Base-by-base conservation (phyloP, 108 stramenopile species). In the Heterococcus sp. region DNA sequence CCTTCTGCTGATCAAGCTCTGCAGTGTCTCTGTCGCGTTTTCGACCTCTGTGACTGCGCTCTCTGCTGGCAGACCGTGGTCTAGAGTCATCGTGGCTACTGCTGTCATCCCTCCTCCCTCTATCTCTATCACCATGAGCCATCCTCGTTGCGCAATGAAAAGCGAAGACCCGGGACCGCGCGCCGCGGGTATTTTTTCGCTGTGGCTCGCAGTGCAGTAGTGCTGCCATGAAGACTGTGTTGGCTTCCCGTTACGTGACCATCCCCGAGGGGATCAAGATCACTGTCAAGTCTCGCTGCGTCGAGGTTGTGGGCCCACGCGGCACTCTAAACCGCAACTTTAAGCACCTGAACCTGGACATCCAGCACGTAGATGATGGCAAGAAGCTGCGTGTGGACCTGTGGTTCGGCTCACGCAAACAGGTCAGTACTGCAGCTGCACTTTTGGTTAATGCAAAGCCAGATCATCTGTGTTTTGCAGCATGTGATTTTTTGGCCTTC, bases 331-430 rank as follows among this genome's bases (percentile, higher is more conserved):
- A 71, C 67, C 95, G 97, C 76, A 90, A 90, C 81, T 99, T 98
- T 91, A 94, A 95, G 91, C 96, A 98, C 91, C 86, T 96, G 58
- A 76, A 88, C 75, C 91, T 96, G 89, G 96, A 96, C 74, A 82
- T 95, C 30, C 75, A 78, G 71, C 84, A 85, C 36, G 82, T 75
- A n/a, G 85, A 89, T 68, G 90, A 88, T 31, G 78, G 58, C 14
- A 78, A 85, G 35, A 88, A 85, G 77, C 73, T 98, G 83, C 93
- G 94, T 71, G 93, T 99, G 58, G 95, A 97, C 88, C 87, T 98
- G 72, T 99, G 97, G 97, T 97, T 96, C 87, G 98, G 96, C 76
- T 91, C 73, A 89, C 93, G 96, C 64, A 96, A 97, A 92, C 84
- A 84, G 84, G 79, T 81, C 26, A 29, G 75, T 33, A 29, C 31